Evolutionary conservation across 495 filamentous ascomycete genomes (phyloP).

Genomic region (Aspergillus conjunctus): DNA sequence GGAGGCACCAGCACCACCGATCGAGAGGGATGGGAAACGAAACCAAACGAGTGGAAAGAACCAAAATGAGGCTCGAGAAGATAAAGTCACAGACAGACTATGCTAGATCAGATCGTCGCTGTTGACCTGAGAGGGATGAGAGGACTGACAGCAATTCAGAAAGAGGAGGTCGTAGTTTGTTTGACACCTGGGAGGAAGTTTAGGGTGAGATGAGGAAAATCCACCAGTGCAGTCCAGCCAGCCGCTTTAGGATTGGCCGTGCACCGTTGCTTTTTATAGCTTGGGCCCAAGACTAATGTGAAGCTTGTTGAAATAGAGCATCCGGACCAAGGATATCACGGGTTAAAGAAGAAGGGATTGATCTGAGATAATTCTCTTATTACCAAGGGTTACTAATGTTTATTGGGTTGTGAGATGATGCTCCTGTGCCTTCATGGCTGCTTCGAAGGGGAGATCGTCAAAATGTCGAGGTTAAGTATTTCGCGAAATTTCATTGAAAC

Average conservation of each 20-base stretch:
- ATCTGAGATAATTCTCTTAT: background rate
- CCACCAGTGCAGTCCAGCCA: conserved; percentile 25
- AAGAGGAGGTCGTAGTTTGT: conserved; percentile 16
- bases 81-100: conserved; percentile 12
- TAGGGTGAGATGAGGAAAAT: conserved; percentile 8
- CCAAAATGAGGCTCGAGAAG: conserved; percentile 16
- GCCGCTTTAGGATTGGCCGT: conserved; percentile 20
- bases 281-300: background rate
- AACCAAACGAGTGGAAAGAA: conserved; percentile 25
- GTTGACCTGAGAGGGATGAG: background rate
- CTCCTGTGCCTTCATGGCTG: background rate
- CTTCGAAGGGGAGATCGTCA: background rate
- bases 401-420: background rate
- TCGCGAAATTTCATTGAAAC: conserved; percentile 1
- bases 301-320: background rate
- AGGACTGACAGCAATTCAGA: background rate
- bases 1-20: conserved; percentile 14
- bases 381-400: background rate
- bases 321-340: background rate
- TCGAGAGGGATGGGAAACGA: conserved; percentile 12
- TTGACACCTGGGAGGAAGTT: conserved; percentile 18
- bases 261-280: conserved; percentile 23
- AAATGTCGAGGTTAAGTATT: background rate
- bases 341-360: background rate
- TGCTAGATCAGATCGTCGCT: conserved; percentile 2